Base-by-base conservation (phyloP, 1,284 basidiomycete genomes). In the Boletellus deceptivus region DNA sequence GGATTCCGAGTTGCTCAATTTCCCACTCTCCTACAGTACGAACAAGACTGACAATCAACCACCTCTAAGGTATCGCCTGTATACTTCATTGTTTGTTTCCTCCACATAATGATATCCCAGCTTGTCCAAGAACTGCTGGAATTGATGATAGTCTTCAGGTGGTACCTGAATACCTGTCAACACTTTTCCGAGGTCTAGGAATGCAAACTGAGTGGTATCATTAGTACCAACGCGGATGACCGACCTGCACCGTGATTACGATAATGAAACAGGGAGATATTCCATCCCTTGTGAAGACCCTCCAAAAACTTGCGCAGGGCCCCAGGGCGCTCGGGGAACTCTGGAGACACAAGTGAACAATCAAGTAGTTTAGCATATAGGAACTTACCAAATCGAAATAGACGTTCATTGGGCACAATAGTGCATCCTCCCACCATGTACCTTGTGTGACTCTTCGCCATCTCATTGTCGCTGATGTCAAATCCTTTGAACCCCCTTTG, bases 251-350 rank as follows among this genome's bases (percentile, higher is more conserved):
- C 96, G 60, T 99, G 95, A 69, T 98, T 98, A 52, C 96, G 81
- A 72, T 99, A 99, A 70, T 99, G 97, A 76, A 98, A 99, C 55
- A 99, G 71, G 1, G 92, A 90, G 48, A 99, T 92, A 71, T 97
- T 98, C 93, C 95, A 98, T 14, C 85, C 87, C 27, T 82, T 77
- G 46, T 89, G 87, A 47, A 99, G 70, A 4, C 88, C 89, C 18
- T 84, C 73, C 56, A 98, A 75, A 75, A 99, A 99, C 60, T 90
- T 91, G 42, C 90, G 82, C 51, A 99, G 74, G 1, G 96, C 96
- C 4, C 88, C 90, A 5, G 94, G 96, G 49, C 96, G 77, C 70
- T 99, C 97, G 3, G 97, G 97, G 69, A 99, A 99, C 66, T 96
- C 95, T 95, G 64, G 10, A 49, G 13, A 45, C 16, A 8, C 25